Evolutionary conservation across 495 filamentous ascomycete genomes (phyloP).

Genomic region (Neurospora hispaniola): DNA sequence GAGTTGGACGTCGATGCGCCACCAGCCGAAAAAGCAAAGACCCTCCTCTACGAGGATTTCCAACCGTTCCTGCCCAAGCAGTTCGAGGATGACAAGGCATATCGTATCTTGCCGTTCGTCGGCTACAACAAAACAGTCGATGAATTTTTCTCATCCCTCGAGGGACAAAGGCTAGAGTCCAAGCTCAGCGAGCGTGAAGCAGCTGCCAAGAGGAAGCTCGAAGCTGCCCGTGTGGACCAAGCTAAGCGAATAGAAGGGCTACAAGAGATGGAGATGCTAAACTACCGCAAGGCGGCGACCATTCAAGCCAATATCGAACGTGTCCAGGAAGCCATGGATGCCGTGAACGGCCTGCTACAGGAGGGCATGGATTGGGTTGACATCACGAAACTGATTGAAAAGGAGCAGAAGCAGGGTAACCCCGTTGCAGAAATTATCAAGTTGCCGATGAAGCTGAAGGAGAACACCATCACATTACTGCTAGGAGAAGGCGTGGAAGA

Average conservation of each 20-base stretch:
- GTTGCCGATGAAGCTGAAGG: constrained; percentile 74
- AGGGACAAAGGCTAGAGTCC: constrained; percentile 85
- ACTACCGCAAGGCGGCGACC: constrained; percentile 78
- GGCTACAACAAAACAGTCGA: constrained; percentile 90
- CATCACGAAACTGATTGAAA: constrained; percentile 75
- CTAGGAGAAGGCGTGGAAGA: constrained; percentile 60
- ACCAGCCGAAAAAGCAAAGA: constrained; percentile 27
- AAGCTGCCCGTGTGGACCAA: constrained; percentile 72
- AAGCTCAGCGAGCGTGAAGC: constrained; percentile 70
- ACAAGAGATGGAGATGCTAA: constrained; percentile 66
- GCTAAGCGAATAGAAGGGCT: constrained; percentile 71
- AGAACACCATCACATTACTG: constrained; percentile 76
- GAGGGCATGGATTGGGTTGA: constrained; percentile 98
- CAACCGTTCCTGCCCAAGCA: constrained; percentile 86
- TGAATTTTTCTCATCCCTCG: constrained; percentile 92
- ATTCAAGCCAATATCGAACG: constrained; percentile 82
- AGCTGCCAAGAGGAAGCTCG: constrained; percentile 69
- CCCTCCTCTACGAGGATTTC: constrained; percentile 81
- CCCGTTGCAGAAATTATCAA: constrained; percentile 81
- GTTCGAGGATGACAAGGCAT: constrained; percentile 54
- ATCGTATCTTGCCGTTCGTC: constrained; percentile 61
- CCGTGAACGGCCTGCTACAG: constrained; percentile 75
- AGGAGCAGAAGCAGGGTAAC: constrained; percentile 71
- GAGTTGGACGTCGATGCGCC: neutral
- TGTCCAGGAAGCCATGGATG: constrained; percentile 83